phyloP scores from a whole-genome alignment of 2,329 filamentous ascomycete species.

The Penicillium sp. region DNA sequence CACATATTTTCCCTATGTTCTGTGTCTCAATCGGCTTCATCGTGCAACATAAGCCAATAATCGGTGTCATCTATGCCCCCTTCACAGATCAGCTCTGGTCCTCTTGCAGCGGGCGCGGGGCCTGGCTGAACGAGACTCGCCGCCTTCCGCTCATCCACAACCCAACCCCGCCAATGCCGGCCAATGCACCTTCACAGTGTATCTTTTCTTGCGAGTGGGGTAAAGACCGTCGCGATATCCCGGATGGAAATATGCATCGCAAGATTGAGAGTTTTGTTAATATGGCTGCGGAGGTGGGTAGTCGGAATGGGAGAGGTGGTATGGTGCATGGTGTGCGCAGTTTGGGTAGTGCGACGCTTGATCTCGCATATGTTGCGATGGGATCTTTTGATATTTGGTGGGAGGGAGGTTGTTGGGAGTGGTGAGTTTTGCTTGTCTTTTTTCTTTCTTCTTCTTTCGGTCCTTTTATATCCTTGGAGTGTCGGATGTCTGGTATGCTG shows the following conservation, averaged over 20 bases:
- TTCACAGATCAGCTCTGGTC: slow-evolving; percentile 62
- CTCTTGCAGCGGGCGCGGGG: slow-evolving; percentile 56
- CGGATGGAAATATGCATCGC: slow-evolving; percentile 59
- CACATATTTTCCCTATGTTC: slow-evolving; percentile 71
- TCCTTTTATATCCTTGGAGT: neutral
- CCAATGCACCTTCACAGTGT: slow-evolving; percentile 58
- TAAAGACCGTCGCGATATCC: slow-evolving; percentile 60
- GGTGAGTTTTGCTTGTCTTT: slow-evolving; percentile 39
- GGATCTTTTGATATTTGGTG: slow-evolving; percentile 73
- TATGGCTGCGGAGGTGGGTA: slow-evolving; percentile 60
- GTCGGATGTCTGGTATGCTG: neutral
- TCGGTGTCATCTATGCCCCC: slow-evolving; percentile 65
- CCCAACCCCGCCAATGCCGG: slow-evolving; percentile 55
- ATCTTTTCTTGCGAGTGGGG: slow-evolving; percentile 72
- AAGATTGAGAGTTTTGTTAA: slow-evolving; percentile 69
- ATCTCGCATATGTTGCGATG: slow-evolving; percentile 66
- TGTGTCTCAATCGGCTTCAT: slow-evolving; percentile 68
- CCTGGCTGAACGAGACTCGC: slow-evolving; percentile 59
- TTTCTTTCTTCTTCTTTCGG: neutral
- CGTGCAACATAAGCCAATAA: slow-evolving; percentile 50
- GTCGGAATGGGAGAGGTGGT: slow-evolving; percentile 57
- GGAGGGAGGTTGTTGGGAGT: slow-evolving; percentile 75
- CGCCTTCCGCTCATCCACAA: slow-evolving; percentile 55
- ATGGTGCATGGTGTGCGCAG: slow-evolving; percentile 72
- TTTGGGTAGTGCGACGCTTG: slow-evolving; percentile 63